Base-by-base conservation (phyloP, 495 filamentous ascomycete genomes). In the Penicillium diatomitis region DNA sequence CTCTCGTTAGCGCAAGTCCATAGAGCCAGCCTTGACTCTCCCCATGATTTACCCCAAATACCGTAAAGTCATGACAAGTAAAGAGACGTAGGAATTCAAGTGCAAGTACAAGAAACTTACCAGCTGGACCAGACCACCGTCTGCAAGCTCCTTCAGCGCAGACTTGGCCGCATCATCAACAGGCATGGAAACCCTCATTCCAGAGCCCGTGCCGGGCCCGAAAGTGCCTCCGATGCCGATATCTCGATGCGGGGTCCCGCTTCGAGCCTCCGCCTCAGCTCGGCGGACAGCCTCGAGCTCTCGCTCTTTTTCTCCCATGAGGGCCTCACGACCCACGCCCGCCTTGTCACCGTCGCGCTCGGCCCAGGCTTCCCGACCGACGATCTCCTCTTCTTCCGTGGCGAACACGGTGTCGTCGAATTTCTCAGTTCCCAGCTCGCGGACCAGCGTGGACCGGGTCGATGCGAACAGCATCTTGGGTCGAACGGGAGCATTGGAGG, bases 381-480 rank as follows among this genome's bases (percentile, higher is more conserved):
- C 65, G 20, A 75, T 61, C 50, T 78, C 75, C 54, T 90, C 87
- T 39, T 82, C 76, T 54, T 86, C 78, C 4, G 75, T 83, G 2
- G 87, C 91, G 27, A 84, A 86, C 56, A 95, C 84, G 4, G 88
- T 77, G 36, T 79, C 83, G 50, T 84, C 83, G 68, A 98, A 96
- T 62, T 87, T 82, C 67, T 97, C 92, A 20, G 80, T 82, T 41
- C 92, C 92, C 10, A 98, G 75, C 69, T 96, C 91, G 38, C 91
- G 78, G 37, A 84, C 73, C 8, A 98, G 75, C 0, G 89, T 90
- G 46, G 90, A 73, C 36, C 90, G 80, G 11, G 92, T 95, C 37
- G 86, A 81, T 33, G 92, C 91, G 67, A 96, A 95, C 44, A 98
- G 79, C 76, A 90, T 97, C 77, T 98, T 98, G 55, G 91, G 85